Percentiles rank a stretch among this genome's conserved stretches.
Conservation (phyloP, 1,284 basidiomycete genomes). For the Ganoderma leucocontextum region DNA sequence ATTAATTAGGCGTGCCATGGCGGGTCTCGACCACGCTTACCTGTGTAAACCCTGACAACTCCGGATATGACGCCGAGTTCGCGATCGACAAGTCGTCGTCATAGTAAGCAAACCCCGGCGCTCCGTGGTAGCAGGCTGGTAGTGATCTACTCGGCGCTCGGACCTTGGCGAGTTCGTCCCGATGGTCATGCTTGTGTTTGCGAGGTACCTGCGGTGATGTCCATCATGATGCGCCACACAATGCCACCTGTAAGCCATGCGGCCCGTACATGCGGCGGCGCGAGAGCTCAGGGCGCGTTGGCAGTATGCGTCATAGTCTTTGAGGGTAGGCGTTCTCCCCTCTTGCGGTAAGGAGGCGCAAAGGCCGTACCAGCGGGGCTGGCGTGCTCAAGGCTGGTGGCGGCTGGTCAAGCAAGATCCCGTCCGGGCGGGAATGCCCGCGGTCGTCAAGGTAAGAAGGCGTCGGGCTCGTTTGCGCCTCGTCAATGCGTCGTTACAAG, state of each 20-base stretch:
- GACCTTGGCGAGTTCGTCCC: neutral
- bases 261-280: no score
- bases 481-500: neutral
- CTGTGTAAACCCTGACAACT: neutral
- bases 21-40: neutral
- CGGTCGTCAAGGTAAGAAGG: neutral
- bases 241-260: no score
- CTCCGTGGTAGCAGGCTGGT: neutral
- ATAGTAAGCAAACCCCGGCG: neutral
- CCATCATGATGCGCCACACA: no score
- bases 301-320: no score
- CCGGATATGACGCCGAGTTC: neutral
- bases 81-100: neutral
- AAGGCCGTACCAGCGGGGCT: neutral
- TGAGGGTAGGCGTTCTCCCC: no score
- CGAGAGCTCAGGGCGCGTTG: no score
- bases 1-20: no score
- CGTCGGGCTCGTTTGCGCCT: neutral
- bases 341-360: no score
- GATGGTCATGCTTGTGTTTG: no score
- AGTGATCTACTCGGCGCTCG: neutral
- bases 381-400: neutral
- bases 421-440: neutral
- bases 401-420: neutral
- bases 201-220: no score